Evolutionary conservation across 805 yeast genomes (phyloP).

Genomic region (Starmerella etchellsii): DNA sequence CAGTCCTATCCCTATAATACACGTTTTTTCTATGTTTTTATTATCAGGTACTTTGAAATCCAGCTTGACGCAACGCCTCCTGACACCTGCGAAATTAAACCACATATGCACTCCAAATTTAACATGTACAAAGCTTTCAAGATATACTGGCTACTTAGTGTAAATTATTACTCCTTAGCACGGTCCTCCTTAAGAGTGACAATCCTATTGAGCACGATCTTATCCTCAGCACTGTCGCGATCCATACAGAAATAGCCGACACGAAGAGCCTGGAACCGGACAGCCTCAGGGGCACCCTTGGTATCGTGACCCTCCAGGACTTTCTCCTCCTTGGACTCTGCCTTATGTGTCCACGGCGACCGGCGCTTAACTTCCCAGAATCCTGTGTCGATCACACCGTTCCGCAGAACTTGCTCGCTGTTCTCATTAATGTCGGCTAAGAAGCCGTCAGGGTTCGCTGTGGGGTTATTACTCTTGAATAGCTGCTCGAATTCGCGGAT

Average conservation of each 20-base stretch:
- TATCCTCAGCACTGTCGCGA: conserved; percentile 50
- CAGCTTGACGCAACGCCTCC: too few relatives aligned
- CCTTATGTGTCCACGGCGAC: conserved; percentile 57
- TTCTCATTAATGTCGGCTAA: conserved; percentile 70
- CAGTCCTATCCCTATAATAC: too few relatives aligned
- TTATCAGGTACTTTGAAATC: too few relatives aligned
- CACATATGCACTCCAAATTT: too few relatives aligned
- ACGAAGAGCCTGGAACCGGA: conserved; percentile 94
- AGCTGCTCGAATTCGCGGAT: conserved; percentile 78
- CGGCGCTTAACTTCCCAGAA: conserved; percentile 52
- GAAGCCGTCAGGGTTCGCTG: conserved; percentile 76
- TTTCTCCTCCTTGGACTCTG: conserved; percentile 39
- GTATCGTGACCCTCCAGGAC: conserved; percentile 54
- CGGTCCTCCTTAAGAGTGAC: conserved; percentile 82
- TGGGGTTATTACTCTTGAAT: conserved; percentile 84
- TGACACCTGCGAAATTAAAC: too few relatives aligned
- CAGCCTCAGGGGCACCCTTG: conserved; percentile 56
- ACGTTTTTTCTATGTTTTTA: too few relatives aligned
- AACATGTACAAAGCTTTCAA: too few relatives aligned
- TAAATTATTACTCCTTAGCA: conserved; percentile 19
- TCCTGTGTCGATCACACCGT: conserved; percentile 67
- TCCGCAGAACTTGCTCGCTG: conserved; percentile 53
- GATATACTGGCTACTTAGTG: neutral
- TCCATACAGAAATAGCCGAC: conserved; percentile 93
- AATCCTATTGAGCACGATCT: conserved; percentile 71